Base-by-base conservation (phyloP, 192 early-diverging fungal species). In the Coemansia sp. region DNA sequence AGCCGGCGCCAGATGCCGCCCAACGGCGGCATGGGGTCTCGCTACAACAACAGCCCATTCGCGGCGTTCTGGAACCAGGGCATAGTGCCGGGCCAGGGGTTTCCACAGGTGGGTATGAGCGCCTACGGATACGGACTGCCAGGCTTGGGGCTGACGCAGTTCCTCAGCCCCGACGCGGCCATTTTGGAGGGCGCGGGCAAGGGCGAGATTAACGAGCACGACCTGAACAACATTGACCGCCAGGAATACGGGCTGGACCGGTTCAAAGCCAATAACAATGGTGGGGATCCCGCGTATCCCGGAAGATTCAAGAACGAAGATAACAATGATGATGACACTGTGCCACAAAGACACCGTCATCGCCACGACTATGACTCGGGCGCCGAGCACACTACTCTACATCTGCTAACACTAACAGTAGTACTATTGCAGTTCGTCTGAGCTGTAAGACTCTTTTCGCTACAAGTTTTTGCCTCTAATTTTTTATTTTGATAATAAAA, bases 31-130 rank as follows among this genome's bases (percentile, higher is more conserved):
- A 70, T 70, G 68, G 63, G 59, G n/a, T 33, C 44, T 13, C 48
- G 56, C 4, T 63, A 78, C 19, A 9, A 78, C 19, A 9, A 46
- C 39, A 77, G 54, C 10, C 79, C 74, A 11, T 82, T 77, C 63
- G 68, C 67, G 1, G 74, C 79, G 10, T 82, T 71, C 57, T 68
- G 64, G 71, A 69, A 70, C 71, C 74, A 82, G 29, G 79, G 79
- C 3, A n/a, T 82, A 42, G 72, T 77, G 9, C 79, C 79, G 0
- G 79, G 79, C 8, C 74, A 77, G 31, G 79, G 79, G 0, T 74
- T 82, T 16, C 74, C 79, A 1, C 79, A 82, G 53, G 62, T 82
- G 7, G 79, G 79, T 0, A 82, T 82, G 79, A 82, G 79, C 45
- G 67, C 79, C 19, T 82, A 82, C 17, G 79, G 79, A 6, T 82